These are phyloP conservation scores for Fraxinus ornus DNA, from an alignment of 305 asterid species.

Conservation along the genomic window DNA sequence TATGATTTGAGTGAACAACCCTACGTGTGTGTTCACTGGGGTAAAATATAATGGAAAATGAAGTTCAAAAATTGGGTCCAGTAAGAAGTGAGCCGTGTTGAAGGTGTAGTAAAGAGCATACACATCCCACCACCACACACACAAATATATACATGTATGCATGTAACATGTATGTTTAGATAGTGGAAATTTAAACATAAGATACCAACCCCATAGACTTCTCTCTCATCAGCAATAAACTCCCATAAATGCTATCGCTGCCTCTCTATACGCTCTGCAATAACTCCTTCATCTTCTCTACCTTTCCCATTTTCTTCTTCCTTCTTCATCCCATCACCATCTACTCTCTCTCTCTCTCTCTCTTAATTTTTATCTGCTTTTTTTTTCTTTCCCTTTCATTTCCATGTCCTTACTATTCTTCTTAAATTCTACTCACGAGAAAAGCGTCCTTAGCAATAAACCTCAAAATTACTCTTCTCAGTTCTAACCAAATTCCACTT, in stretches of 20 bases:
- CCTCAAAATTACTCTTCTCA: conserved; percentile 24
- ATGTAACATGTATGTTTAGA: not conserved
- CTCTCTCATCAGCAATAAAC: conserved; percentile 45
- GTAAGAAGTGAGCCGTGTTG: conserved; percentile 10
- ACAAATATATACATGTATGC: conserved; percentile 9
- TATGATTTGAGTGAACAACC: not conserved
- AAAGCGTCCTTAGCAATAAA: conserved; percentile 22
- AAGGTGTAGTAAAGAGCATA: not conserved
- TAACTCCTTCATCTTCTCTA: conserved; percentile 67
- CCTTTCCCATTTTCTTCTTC: conserved; percentile 10
- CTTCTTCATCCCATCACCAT: conserved; percentile 1
- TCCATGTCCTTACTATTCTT: conserved; percentile 27
- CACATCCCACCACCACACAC: conserved; percentile 1
- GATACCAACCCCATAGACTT: conserved; percentile 41
- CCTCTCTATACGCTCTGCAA: conserved; percentile 78
- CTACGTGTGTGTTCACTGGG: too few relatives aligned
- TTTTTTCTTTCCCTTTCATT: conserved; percentile 28
- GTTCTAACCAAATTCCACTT: not conserved
- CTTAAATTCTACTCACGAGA: conserved; percentile 53
- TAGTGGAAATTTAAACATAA: conserved; percentile 31
- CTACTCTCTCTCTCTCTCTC: conserved; percentile 20
- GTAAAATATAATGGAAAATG: not conserved
- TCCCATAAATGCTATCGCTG: conserved; percentile 81
- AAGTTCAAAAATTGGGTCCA: conserved; percentile 12
- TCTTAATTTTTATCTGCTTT: not conserved